Base-by-base conservation (phyloP, 2,329 filamentous ascomycete species). In the Paraphoma sp. region DNA sequence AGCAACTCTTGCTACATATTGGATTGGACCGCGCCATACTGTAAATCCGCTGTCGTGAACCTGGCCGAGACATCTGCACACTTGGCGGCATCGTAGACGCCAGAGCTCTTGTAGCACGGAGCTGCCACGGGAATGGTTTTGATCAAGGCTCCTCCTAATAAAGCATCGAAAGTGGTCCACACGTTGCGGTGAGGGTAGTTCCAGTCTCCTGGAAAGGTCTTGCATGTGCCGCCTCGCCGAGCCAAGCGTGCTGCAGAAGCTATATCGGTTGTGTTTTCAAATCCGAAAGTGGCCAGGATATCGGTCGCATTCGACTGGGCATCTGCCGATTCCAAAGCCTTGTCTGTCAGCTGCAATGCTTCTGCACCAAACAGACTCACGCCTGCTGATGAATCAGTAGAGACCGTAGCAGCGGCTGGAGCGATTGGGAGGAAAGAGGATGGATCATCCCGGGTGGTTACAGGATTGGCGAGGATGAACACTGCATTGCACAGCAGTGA, bases 201-300 rank as follows among this genome's bases (percentile, higher is more conserved):
- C 10, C 40, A 12, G 38, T 72, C 69, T 11, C 62, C 65, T 5
- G 67, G 66, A 29, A 62, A 70, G 0, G 51, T 60, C 50, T 70
- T 70, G 47, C 67, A 71, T 18, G 44, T 29, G 12, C 53, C 55
- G 40, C 41, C 57, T 29, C 38, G 30, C 36, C 44, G 30, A 31
- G 51, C 30, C 16, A 28, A 9, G 16, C 18, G 2, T 36, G 18
- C 46, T 36, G 33, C 33, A 36, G 33, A 10, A 10, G 33, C 33
- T 36, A 14, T 6, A 8, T 41, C 42, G 40, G 48, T 48, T n/a
- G 17, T 52, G 9, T 46, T 40, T 2, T 55, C 56, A 16, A 63
- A 83, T 74, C 23, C 81, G 79, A 45, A 48, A 9, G 62, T 29
- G 1, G 51, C 48, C 28, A 30, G 14, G 4, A 60, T 28, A 14